phyloP scores from a whole-genome alignment of 2,329 filamentous ascomycete genomes.

The Penicillium sp. region DNA sequence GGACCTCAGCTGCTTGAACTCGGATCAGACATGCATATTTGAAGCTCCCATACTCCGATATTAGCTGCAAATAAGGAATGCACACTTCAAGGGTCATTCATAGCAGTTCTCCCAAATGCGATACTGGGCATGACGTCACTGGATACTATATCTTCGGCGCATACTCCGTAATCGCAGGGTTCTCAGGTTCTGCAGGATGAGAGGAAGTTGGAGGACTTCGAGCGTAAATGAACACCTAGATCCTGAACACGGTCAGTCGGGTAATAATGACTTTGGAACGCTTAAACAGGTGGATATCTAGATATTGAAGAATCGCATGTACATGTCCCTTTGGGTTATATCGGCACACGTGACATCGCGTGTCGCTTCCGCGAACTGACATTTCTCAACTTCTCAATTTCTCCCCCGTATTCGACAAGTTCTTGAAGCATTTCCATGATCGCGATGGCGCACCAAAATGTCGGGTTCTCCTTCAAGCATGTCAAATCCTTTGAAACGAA shows the following conservation, averaged over 20 bases:
- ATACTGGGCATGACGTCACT: no score
- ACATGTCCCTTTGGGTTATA: constrained; percentile 1
- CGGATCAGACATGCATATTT: neutral
- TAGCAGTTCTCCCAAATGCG: no score
- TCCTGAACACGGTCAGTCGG: no score
- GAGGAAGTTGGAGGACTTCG: no score
- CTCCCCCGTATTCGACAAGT: neutral
- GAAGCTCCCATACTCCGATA: neutral
- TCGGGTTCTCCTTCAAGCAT: constrained; percentile 7
- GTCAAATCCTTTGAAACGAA: constrained; percentile 16
- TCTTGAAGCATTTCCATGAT: neutral
- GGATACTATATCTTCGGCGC: no score
- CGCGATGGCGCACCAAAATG: constrained; percentile 29
- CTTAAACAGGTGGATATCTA: no score
- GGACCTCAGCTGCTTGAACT: neutral
- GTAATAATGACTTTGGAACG: no score
- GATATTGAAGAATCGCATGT: neutral
- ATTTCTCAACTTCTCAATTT: neutral
- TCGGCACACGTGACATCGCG: constrained; percentile 23
- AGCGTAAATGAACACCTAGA: no score
- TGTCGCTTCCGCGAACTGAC: constrained; percentile 1
- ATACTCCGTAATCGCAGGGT: no score
- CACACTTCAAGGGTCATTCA: no score
- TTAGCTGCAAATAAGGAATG: no score
- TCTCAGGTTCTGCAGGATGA: no score